Evolutionary conservation across 331 rosid species (phyloP), one percentile per base, ranked within the genome.

Genomic region (Pyrus hybrid): DNA sequence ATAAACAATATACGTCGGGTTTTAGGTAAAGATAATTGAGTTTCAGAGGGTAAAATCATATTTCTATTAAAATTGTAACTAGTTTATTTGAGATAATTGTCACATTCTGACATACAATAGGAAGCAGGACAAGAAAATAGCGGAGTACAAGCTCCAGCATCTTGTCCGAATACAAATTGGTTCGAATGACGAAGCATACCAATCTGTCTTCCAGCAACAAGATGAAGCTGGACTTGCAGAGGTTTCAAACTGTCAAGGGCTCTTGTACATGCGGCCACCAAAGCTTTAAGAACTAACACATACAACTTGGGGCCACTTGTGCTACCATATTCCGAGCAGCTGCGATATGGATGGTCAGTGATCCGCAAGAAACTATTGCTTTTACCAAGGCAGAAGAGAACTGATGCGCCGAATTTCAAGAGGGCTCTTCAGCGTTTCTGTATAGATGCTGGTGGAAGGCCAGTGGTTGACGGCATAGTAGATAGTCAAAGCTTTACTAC

Each of bases 371-470:
- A 78, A 79, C 67, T 87, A 4, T 41, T 64, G 78, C 54, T 74
- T 11, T 41, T 13, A 6, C 83, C 76, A 8, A 76, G 57, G 63
- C 63, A 47, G 28, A 84, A 76, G 68, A 81, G 51, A 49, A n/a
- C 63, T 18, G 85, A 80, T 23, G 87, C 75, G 22, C 97, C 91
- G 2, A 84, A 84, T 79, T 93, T 89, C 71, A 86, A 18, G 72
- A 87, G 78, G 79, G 86, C 91, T 17, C 88, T 93, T 13, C 76
- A 88, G 82, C 97, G 86, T 78, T 91, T 91, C 79, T 91, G 96
- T 70, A 83, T 85, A 68, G 93, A 91, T 68, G 96, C 93, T 2
- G 98, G 98, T 30, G 96, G 96, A n/a, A 91, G 86, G 64, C 70
- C 89, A 5, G 93, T 91, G 17, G 80, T 89, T 10, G 87, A 91